Percentiles rank a stretch among this genome's conserved stretches.
Evolutionary conservation across 1,284 basidiomycete genomes (phyloP).

Genomic region (Boletus smithii): DNA sequence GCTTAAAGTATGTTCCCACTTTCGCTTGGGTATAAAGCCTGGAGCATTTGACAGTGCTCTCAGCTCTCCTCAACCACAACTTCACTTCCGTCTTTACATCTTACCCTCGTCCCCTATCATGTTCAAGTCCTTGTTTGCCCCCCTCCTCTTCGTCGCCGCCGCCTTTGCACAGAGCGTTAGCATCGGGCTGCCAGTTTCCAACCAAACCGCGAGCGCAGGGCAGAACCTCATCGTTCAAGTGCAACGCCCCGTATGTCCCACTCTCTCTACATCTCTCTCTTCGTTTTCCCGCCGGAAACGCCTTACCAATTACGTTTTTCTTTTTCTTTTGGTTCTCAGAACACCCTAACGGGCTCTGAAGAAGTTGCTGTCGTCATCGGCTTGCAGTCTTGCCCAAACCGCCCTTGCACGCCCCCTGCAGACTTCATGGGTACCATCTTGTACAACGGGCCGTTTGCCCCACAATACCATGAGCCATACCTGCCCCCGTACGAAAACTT

Average conservation of each 20-base stretch:
- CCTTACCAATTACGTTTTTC: background rate
- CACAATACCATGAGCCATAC: slow-evolving; percentile 15
- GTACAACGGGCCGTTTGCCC: slow-evolving; percentile 28
- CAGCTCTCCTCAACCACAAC: background rate
- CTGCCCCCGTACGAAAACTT: slow-evolving; percentile 31
- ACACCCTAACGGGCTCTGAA: slow-evolving; percentile 25
- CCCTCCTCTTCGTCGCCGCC: slow-evolving; percentile 12
- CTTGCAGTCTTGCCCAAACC: slow-evolving; percentile 25
- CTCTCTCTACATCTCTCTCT: too few relatives aligned
- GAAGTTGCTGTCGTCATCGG: slow-evolving; percentile 32
- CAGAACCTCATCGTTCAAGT: slow-evolving; percentile 23
- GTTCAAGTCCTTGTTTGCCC: slow-evolving; percentile 9
- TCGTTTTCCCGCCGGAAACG: background rate
- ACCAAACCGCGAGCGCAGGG: slow-evolving; percentile 17
- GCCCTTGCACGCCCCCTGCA: slow-evolving; percentile 16
- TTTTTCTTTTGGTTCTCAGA: slow-evolving; percentile 5
- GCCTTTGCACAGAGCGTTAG: slow-evolving; percentile 21
- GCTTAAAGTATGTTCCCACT: too few relatives aligned
- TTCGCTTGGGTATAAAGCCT: slow-evolving; percentile 9
- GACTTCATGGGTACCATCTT: slow-evolving; percentile 23
- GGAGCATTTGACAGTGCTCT: background rate
- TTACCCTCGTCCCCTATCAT: slow-evolving; percentile 4
- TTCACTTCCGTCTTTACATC: background rate
- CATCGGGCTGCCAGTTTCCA: slow-evolving; percentile 14
- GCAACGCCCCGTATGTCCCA: slow-evolving; percentile 23